phyloP scores from a whole-genome alignment of 2,329 filamentous ascomycete genomes.

The Verticillium isaacii region DNA sequence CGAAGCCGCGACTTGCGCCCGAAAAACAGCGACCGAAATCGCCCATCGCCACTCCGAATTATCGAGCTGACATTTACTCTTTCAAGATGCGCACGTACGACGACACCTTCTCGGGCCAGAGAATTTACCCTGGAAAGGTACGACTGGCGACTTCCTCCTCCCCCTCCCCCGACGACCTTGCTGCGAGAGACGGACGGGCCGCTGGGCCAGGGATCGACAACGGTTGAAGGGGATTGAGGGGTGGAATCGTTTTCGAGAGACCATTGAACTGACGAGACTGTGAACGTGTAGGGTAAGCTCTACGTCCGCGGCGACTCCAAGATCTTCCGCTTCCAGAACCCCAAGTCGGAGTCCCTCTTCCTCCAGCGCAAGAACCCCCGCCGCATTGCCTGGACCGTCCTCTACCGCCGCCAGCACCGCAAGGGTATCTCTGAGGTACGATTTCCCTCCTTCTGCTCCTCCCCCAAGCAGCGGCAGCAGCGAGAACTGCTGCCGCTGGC shows the following conservation, averaged over 20 bases:
- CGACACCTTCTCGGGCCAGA: slow-evolving; percentile 61
- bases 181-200: not conserved
- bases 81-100: slow-evolving; percentile 63
- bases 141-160: slow-evolving; percentile 19
- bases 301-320: slow-evolving; percentile 99
- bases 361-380: slow-evolving; percentile 99
- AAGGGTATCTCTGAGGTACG: slow-evolving; percentile 99
- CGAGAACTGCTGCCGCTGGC: too few species aligned
- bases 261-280: slow-evolving; percentile 18
- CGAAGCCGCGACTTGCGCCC: not conserved
- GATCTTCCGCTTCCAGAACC: slow-evolving; percentile 99
- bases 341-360: slow-evolving; percentile 99
- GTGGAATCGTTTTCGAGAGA: slow-evolving; percentile 2
- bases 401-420: slow-evolving; percentile 98
- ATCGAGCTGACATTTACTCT: not conserved
- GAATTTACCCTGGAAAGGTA: slow-evolving; percentile 66
- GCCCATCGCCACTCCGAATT: not conserved
- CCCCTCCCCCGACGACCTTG: not conserved
- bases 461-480: not conserved
- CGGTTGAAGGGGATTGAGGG: not conserved
- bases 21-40: not conserved
- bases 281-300: slow-evolving; percentile 82
- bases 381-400: slow-evolving; percentile 96
- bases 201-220: not conserved
- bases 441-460: slow-evolving; percentile 13